Percentiles rank a stretch among this genome's conserved stretches.
These are phyloP conservation scores for Wickerhamiella allomyrinae DNA, from an alignment of 805 yeast species.

Conservation along the genomic window DNA sequence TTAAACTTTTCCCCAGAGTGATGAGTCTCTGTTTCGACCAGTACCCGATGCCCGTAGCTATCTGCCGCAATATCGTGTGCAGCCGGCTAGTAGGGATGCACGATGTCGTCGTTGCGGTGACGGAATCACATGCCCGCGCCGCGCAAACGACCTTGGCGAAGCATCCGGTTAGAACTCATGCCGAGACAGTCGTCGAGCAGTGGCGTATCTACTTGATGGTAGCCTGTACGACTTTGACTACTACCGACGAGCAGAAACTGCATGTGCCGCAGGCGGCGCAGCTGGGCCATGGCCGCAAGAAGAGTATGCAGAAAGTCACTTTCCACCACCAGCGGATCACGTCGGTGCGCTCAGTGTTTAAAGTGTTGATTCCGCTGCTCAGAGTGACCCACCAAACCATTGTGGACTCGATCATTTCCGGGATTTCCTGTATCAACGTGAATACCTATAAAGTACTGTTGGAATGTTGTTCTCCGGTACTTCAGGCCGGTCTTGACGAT, in stretches of 20 bases:
- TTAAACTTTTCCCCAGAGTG: slow-evolving; percentile 67
- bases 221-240: slow-evolving; percentile 81
- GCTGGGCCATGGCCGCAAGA: slow-evolving; percentile 51
- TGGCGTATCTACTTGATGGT: slow-evolving; percentile 83
- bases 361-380: slow-evolving; percentile 71
- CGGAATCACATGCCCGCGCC: slow-evolving; percentile 11
- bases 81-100: slow-evolving; percentile 70
- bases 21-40: slow-evolving; percentile 55
- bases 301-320: slow-evolving; percentile 62
- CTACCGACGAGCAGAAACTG: slow-evolving; percentile 73
- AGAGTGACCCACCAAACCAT: slow-evolving; percentile 55
- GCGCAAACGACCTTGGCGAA: slow-evolving; percentile 11
- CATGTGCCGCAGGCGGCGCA: slow-evolving; percentile 36
- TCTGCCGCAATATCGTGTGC: slow-evolving; percentile 84
- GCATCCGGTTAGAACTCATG: slow-evolving; percentile 32
- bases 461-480: slow-evolving; percentile 53
- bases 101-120: slow-evolving; percentile 22
- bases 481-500: slow-evolving; percentile 37
- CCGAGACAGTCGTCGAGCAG: slow-evolving; percentile 64
- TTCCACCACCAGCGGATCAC: slow-evolving; percentile 85
- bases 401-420: slow-evolving; percentile 77
- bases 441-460: slow-evolving; percentile 74
- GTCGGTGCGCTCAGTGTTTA: slow-evolving; percentile 78
- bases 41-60: slow-evolving; percentile 87
- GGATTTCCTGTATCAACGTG: slow-evolving; percentile 77